These are phyloP conservation scores for Pachysolen tannophilus DNA, from an alignment of 805 yeast species.

Conservation along the genomic window DNA sequence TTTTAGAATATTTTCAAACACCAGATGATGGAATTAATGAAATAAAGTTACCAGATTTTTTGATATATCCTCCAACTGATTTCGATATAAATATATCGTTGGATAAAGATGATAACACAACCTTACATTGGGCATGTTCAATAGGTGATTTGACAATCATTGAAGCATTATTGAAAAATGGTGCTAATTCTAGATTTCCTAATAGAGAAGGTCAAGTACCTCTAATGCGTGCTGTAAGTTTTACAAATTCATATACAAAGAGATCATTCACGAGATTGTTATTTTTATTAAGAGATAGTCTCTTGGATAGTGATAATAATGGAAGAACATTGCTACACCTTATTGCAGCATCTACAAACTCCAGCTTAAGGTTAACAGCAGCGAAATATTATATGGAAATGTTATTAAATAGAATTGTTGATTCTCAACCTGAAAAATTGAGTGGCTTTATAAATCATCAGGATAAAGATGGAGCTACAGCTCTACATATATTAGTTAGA, in stretches of 20 bases:
- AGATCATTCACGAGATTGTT: slow-evolving; percentile 74
- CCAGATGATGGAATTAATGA: slow-evolving; percentile 42
- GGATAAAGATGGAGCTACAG: slow-evolving; percentile 50
- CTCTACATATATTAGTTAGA: slow-evolving; percentile 42
- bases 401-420: slow-evolving; percentile 64
- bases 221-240: slow-evolving; percentile 72
- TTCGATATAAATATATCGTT: slow-evolving; percentile 72
- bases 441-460: slow-evolving; percentile 49
- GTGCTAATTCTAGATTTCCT: slow-evolving; percentile 56
- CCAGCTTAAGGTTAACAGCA: slow-evolving; percentile 64
- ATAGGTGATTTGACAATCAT: slow-evolving; percentile 80
- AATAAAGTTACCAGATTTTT: slow-evolving; percentile 50
- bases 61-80: slow-evolving; percentile 54
- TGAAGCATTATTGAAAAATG: slow-evolving; percentile 65
- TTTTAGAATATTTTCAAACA: slow-evolving; percentile 46
- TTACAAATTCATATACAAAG: slow-evolving; percentile 80
- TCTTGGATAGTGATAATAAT: slow-evolving; percentile 67
- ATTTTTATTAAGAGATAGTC: slow-evolving; percentile 66
- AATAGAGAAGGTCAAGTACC: slow-evolving; percentile 82
- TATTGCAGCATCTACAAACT: slow-evolving; percentile 61
- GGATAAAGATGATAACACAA: slow-evolving; percentile 91
- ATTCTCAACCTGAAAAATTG: slow-evolving; percentile 53
- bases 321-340: slow-evolving; percentile 82
- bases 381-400: slow-evolving; percentile 78
- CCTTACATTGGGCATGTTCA: slow-evolving; percentile 97